Percentiles rank a stretch among this genome's conserved stretches.
Conservation (phyloP, 108 stramenopile species). For the Ochromonas danica region DNA sequence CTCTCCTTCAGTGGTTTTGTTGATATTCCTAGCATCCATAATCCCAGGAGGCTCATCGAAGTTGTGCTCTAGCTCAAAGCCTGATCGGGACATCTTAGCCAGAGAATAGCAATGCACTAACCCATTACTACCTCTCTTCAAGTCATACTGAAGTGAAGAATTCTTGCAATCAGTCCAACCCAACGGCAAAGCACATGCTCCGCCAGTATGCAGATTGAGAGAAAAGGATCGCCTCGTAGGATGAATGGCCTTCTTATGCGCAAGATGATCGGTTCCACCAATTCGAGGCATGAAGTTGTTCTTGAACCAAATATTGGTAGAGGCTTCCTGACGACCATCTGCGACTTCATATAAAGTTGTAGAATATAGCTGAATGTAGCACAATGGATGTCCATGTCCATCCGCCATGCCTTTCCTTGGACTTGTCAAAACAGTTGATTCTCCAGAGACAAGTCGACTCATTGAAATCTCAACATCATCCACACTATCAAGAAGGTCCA, state of each 20-base stretch:
- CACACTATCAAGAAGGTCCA: background rate
- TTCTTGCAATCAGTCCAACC: background rate
- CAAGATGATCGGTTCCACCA: too few species aligned
- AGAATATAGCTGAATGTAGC: background rate
- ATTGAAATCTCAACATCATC: background rate
- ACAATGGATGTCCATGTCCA: constrained; percentile 19
- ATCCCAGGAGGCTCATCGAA: background rate
- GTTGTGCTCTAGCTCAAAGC: background rate
- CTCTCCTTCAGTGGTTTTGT: background rate
- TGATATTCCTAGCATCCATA: background rate
- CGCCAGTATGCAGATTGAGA: background rate
- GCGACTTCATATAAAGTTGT: background rate
- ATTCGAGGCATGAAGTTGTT: background rate
- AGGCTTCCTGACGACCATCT: too few species aligned
- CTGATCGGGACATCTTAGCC: background rate
- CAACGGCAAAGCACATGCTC: background rate
- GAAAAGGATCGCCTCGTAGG: background rate
- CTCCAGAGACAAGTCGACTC: background rate
- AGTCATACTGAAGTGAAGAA: background rate
- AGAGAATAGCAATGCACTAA: background rate
- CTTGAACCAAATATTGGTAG: too few species aligned
- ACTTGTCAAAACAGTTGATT: background rate
- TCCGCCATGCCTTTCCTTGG: background rate
- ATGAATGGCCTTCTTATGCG: background rate
- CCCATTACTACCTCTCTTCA: too few species aligned